Conservation (phyloP, 306 rosid genomes). For the Oxytropis ochrocephala region DNA sequence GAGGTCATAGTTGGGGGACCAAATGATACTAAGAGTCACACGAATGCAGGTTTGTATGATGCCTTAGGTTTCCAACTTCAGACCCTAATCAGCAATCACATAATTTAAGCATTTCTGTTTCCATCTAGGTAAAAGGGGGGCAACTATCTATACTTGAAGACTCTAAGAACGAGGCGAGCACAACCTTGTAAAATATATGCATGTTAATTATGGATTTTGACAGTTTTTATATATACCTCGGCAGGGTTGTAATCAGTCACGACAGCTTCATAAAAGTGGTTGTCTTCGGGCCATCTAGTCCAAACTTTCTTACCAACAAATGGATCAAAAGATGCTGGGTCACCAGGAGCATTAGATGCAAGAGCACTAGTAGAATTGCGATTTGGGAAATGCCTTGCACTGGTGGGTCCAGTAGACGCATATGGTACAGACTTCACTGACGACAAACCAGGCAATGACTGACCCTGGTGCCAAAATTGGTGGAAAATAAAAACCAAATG, state of each 20-base stretch:
- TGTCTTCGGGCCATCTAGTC: slow-evolving; percentile 97
- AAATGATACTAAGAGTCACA: too few relatives aligned
- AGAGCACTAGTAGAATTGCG: slow-evolving; percentile 53
- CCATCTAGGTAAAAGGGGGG: not conserved
- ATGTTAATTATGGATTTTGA: not conserved
- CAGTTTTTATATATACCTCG: slow-evolving; percentile 41
- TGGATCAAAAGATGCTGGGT: slow-evolving; percentile 42
- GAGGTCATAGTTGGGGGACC: too few relatives aligned
- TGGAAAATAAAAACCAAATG: slow-evolving; percentile 11
- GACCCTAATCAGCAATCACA: not conserved
- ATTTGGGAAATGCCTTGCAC: slow-evolving; percentile 47
- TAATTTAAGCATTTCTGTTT: not conserved
- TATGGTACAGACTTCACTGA: slow-evolving; percentile 47
- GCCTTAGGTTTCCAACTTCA: slow-evolving; percentile 4
- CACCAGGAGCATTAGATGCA: slow-evolving; percentile 44
- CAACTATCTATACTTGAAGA: not conserved
- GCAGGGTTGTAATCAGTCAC: slow-evolving; percentile 66
- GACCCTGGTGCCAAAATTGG: slow-evolving; percentile 38
- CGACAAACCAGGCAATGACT: slow-evolving; percentile 53
- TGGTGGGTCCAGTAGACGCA: slow-evolving; percentile 44
- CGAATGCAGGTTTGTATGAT: not conserved
- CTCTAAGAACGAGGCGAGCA: not conserved
- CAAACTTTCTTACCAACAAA: slow-evolving; percentile 84
- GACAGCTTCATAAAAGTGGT: slow-evolving; percentile 87
- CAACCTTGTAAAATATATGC: not conserved